Percentiles rank a stretch among this genome's conserved stretches.
Conservation (phyloP, 768 basidiomycete species). For the Crepidotus variabilis region DNA sequence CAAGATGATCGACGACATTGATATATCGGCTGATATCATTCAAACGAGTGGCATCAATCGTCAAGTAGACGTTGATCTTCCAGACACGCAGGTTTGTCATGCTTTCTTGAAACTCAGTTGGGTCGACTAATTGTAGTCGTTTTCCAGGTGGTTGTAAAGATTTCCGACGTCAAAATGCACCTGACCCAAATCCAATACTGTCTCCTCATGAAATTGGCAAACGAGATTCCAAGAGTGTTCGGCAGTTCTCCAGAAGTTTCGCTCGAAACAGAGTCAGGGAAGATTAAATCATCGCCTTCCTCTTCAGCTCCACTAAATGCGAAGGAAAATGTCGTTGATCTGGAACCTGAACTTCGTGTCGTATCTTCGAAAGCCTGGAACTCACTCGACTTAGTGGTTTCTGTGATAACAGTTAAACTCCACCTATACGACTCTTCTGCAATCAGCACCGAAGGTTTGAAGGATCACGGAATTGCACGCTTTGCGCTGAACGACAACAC, state of each 20-base stretch:
- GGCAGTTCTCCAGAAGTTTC: constrained; percentile 30
- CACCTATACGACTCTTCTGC: constrained; percentile 81
- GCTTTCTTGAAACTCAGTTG: not conserved
- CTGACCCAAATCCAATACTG: constrained; percentile 83
- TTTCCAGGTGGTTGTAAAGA: constrained; percentile 58
- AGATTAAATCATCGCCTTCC: constrained; percentile 18
- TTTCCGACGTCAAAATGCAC: constrained; percentile 82
- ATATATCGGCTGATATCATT: constrained; percentile 62
- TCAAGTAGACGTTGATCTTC: constrained; percentile 43
- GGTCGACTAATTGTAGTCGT: not conserved
- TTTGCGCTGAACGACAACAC: constrained; percentile 81
- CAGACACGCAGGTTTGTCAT: constrained; percentile 69
- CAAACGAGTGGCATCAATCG: constrained; percentile 60
- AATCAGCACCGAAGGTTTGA: constrained; percentile 49
- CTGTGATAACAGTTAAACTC: constrained; percentile 67
- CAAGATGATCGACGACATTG: constrained; percentile 91
- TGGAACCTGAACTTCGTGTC: constrained; percentile 60
- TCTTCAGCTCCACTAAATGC: constrained; percentile 7
- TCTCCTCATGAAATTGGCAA: constrained; percentile 60
- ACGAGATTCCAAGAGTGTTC: constrained; percentile 68
- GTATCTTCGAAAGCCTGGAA: constrained; percentile 46
- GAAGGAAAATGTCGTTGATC: constrained; percentile 24
- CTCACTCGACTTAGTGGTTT: constrained; percentile 69
- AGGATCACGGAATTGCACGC: constrained; percentile 77
- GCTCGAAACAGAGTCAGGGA: not conserved